Evolutionary conservation across 1,284 basidiomycete genomes (phyloP), one percentile per base, ranked within the genome.

Genomic region (Cryptococcus sp.): DNA sequence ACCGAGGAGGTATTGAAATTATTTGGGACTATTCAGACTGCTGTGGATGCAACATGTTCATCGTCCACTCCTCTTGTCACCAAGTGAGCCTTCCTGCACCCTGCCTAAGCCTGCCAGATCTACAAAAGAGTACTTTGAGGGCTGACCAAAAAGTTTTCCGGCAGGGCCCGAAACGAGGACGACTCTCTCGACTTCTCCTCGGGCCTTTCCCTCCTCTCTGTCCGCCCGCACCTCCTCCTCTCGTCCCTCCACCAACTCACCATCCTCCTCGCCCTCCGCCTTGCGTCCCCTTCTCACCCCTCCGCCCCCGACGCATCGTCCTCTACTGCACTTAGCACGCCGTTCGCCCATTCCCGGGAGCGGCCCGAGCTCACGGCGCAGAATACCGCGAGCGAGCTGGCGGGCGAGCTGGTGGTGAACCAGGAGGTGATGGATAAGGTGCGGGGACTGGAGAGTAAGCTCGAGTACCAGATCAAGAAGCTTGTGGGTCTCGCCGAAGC

Each of bases 381-480:
- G 23, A 48, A 28, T 46, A 40, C 43, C 16, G 46, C 46, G 4
- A 54, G 46, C 2, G 68, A 72, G 36, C 49, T 76, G 3, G 64
- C 69, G 4, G 68, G 72, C 1, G 71, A 75, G 55, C 57, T 75
- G 44, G 57, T 65, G 16, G 50, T 71, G 63, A 58, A 72, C 69
- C 64, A 83, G 48, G 77, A 79, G 53, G 71, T 78, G n/a, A 75
- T 79, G 71, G 81, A 82, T 54, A 81, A 81, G 66, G 73, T 80
- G 24, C 69, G 76, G 28, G 77, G 79, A 0, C 66, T 98, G 39
- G 94, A 98, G 76, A 82, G 81, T 53, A 86, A 89, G 68, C 87
- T 98, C 82, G 86, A 85, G 59, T 96, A 98, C 74, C 94, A 98
- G 75, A 90, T 98, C 68, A 93, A 97, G 68, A 97, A 98, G 74